Percentiles rank a stretch among this genome's conserved stretches.
Conservation (phyloP, 83 land plant species). For the Picea abies region DNA sequence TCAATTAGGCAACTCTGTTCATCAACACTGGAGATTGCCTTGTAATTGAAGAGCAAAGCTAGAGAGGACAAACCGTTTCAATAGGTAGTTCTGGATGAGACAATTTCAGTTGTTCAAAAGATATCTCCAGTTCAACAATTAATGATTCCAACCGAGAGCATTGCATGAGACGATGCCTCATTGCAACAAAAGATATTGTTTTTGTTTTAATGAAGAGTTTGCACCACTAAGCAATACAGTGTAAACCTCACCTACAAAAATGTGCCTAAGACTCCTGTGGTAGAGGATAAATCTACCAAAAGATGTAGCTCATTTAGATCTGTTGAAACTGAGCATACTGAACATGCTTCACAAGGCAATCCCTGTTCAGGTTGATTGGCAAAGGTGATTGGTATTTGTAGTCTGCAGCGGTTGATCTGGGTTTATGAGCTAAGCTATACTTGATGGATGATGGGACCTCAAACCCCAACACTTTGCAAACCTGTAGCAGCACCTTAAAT, state of each 20-base stretch:
- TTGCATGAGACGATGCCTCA: background rate
- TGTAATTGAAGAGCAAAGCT: background rate
- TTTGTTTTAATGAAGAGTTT: conserved; percentile 13
- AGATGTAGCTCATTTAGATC: conserved; percentile 33
- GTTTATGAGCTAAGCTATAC: no score
- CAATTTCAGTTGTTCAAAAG: background rate
- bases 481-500: no score
- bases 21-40: no score
- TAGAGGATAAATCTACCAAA: conserved; percentile 11
- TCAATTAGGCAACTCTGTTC: no score
- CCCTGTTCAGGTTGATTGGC: conserved; percentile 11
- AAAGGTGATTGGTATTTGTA: conserved; percentile 1
- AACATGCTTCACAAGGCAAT: conserved; percentile 17
- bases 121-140: background rate
- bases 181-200: background rate
- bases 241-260: background rate
- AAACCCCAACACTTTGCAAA: no score
- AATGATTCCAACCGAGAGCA: background rate
- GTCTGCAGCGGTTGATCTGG: no score
- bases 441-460: no score
- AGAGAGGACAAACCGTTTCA: background rate
- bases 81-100: background rate
- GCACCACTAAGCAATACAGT: background rate
- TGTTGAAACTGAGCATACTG: conserved; percentile 4
- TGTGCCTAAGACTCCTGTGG: conserved; percentile 1